Evolutionary conservation across 163 green algal species (phyloP), one percentile per base, ranked within the genome.

Genomic region (Chlorella variabilis): DNA sequence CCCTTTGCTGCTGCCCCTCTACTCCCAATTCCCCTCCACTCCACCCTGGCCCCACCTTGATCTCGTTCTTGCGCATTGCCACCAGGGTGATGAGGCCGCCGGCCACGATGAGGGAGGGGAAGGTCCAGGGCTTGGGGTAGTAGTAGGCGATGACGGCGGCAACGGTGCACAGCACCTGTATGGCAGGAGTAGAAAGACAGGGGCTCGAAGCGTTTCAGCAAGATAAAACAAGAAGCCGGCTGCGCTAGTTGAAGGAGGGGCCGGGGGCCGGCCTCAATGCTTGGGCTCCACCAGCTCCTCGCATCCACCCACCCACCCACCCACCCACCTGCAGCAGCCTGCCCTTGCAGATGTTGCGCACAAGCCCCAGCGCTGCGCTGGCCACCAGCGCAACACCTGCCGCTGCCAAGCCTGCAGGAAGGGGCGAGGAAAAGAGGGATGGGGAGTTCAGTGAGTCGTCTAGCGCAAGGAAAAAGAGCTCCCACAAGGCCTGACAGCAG

Each of bases 361-460:
- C 89, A 33, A 98, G 91, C 9, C 80, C 81, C 71, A 93, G 89
- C 56, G 92, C 88, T 1, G 96, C 94, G 34, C 81, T 87, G 0
- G 94, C 94, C 49, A 98, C 92, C 33, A 98, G 87, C 27, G 95
- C 95, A 23, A 98, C 93, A 77, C 93, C 95, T 56, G 94, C 91
- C 0, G 93, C 89, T 13, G 86, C 82, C 58, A 81, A 45, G 59
- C 75, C 75, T 75, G 68, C 41, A 31, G 45, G 45, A 54, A 54
- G 45, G 11, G 11, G 45, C n/a, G n/a, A n/a, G n/a, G n/a, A n/a
- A n/a, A n/a, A n/a, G n/a, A n/a, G n/a, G n/a, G n/a, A n/a, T n/a
- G n/a, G n/a, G n/a, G n/a, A n/a, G n/a, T n/a, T n/a, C n/a, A n/a
- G n/a, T n/a, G n/a, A n/a, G n/a, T n/a, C n/a, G n/a, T n/a, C n/a